Evolutionary conservation across 1,284 basidiomycete species (phyloP), one percentile per base, ranked within the genome.

Genomic region (Naganishia sp.): DNA sequence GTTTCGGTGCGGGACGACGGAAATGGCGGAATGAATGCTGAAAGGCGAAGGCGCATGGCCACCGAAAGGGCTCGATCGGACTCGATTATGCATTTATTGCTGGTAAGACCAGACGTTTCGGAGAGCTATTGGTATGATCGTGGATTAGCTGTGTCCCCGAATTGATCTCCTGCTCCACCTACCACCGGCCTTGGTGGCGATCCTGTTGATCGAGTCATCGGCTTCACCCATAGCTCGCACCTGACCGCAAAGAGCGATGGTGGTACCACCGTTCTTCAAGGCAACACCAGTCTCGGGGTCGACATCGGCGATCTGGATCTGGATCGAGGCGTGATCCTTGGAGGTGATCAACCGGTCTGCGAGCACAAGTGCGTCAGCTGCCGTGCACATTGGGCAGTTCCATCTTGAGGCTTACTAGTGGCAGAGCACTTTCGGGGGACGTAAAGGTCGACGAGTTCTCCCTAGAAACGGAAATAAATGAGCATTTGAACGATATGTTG

Each of bases 371-470:
- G 51, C 25, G 45, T 5, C 58, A 50, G 28, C 18, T 61, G 55
- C 46, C 50, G 54, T 52, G 28, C 15, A 46, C 17, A 25, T 50
- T 6, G 18, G 35, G 13, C 28, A 15, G 55, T 9, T 45, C 31
- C 39, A 18, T 18, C 9, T 39, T 18, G 21, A 41, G 51, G 86
- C 90, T 79, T 79, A 94, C 91, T 93, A 75, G 92, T 96, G 69
- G 93, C 92, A 81, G 92, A 87, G 83, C 96, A 99, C 84, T 99
- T 98, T 86, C 95, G 92, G 81, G 95, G 95, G 80, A 99, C 94
- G 86, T 99, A 99, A 83, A 99, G 93, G 86, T 99, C 95, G 80
- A 99, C 95, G 81, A 99, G 94, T 81, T 92, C 86, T 85, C 95
- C 94, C 92, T 97, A 74, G 6, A 42, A 41, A 55, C 5, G 41